These are phyloP conservation scores for Apiospora rasikravindrae DNA, from an alignment of 2,329 filamentous ascomycete species.

Conservation along the genomic window DNA sequence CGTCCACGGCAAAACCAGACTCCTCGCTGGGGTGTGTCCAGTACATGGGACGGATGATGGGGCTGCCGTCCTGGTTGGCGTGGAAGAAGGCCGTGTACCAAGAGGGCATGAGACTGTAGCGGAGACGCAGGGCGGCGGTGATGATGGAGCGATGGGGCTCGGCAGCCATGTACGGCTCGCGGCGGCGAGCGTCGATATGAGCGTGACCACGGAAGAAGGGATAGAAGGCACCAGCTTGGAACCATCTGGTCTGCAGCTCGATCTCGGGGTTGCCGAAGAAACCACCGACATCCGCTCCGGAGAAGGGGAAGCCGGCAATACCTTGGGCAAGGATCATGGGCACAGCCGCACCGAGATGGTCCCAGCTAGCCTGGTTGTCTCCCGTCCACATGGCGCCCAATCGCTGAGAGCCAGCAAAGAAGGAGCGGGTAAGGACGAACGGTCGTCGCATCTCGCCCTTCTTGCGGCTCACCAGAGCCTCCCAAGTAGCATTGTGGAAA, in stretches of 20 bases:
- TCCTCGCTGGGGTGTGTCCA: conserved; percentile 90
- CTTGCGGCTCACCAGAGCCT: conserved; percentile 83
- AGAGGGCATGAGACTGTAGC: conserved; percentile 86
- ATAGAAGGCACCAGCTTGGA: conserved; percentile 95
- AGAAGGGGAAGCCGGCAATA: conserved; percentile 91
- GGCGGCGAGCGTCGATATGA: conserved; percentile 92
- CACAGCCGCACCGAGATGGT: conserved; percentile 84
- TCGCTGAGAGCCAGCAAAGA: conserved; percentile 89
- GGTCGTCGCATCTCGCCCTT: conserved; percentile 85
- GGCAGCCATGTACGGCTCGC: conserved; percentile 88
- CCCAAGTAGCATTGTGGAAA: conserved; percentile 90
- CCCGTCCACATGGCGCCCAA: conserved; percentile 98
- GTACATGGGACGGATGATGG: conserved; percentile 90
- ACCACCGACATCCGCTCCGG: conserved; percentile 93
- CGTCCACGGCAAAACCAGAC: conserved; percentile 84
- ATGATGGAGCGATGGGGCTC: conserved; percentile 88
- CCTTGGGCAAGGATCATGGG: conserved; percentile 95
- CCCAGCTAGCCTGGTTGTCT: conserved; percentile 94
- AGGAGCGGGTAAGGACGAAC: conserved; percentile 91
- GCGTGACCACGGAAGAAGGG: conserved; percentile 98
- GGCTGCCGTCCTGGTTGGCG: conserved; percentile 80
- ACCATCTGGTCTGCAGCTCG: conserved; percentile 92
- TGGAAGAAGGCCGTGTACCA: conserved; percentile 99
- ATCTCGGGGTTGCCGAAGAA: conserved; percentile 98
- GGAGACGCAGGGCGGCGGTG: conserved; percentile 82